Base-by-base conservation (phyloP, 495 filamentous ascomycete genomes). In the Aspergillus homomorphus region DNA sequence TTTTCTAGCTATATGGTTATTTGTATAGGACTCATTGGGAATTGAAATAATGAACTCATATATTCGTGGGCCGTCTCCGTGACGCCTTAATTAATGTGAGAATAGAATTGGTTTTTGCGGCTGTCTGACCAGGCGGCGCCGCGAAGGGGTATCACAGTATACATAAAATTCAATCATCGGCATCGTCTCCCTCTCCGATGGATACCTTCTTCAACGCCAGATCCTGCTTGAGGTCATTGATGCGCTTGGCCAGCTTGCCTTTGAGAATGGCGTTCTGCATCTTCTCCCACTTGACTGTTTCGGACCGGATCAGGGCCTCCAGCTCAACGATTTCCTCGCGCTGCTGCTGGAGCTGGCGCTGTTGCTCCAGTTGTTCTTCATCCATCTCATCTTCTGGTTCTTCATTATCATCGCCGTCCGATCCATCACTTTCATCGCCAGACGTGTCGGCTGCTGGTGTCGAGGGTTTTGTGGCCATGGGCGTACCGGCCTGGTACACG, bases 311-410 rank as follows among this genome's bases (percentile, higher is more conserved):
- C 48, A 78, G 67, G 0, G 65, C 69, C 50, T 82, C 77, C 33
- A 82, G 53, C 57, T 82, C 80, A 1, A 65, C 70, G 45, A 82
- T 76, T 49, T 81, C 74, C 59, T 81, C 80, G 19, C 74, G 73
- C 56, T 78, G 76, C 55, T 80, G 72, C 58, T 81, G 78, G 21
- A 77, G 64, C 55, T 81, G 77, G 26, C 72, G 75, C 30, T 77
- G 71, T 62, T 68, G 71, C 67, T 76, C 79, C 58, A 81, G 61
- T 28, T 72, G 71, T 21, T 80, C 77, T 2, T 84, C 83, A 42
- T 86, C 84, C 30, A 84, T 72, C 28, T 86, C 84, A 14, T 86
- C 84, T 20, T 85, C 84, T 12, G 84, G 79, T 3, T 58, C 81
- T 2, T 38, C 33, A 38, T 38, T 38, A 6, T 83, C 85, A 22